phyloP scores from a whole-genome alignment of 108 stramenopile species.

The Cyclotella kingstonii region DNA sequence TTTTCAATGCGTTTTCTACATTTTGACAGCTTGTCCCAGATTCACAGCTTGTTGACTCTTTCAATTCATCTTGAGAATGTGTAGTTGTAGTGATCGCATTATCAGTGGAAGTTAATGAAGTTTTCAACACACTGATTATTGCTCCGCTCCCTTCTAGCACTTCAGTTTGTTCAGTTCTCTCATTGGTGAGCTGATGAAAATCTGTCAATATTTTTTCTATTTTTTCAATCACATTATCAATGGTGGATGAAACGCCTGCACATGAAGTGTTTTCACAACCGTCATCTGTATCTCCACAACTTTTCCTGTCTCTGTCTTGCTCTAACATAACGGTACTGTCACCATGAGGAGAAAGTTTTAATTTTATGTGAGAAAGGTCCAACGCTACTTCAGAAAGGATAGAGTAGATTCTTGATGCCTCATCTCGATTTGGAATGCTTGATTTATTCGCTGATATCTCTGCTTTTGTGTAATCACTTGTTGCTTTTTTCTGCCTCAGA shows the following conservation, averaged over 20 bases:
- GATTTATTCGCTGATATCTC: neutral
- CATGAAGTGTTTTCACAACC: conserved; percentile 11
- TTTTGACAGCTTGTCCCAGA: neutral
- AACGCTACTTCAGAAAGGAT: neutral
- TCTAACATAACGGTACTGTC: too few species aligned
- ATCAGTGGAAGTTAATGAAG: too few species aligned
- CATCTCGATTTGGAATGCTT: neutral
- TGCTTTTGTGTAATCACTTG: neutral
- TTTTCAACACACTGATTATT: too few species aligned
- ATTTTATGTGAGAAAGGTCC: too few species aligned
- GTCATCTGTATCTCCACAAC: conserved; percentile 1
- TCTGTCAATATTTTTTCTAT: conserved; percentile 12
- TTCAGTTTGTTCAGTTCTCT: neutral
- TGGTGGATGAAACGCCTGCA: neutral
- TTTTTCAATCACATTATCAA: conserved; percentile 28
- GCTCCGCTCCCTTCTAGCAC: too few species aligned
- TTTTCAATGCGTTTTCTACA: conserved; percentile 37
- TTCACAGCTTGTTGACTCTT: neutral
- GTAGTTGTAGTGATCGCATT: neutral
- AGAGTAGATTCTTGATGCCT: neutral
- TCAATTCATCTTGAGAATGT: neutral
- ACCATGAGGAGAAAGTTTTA: too few species aligned
- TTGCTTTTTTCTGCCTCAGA: conserved; percentile 16
- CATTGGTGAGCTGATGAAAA: conserved; percentile 2
- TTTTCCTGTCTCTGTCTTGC: too few species aligned